Conservation (phyloP, 495 filamentous ascomycete genomes). For the Recurvomyces mirabilis region DNA sequence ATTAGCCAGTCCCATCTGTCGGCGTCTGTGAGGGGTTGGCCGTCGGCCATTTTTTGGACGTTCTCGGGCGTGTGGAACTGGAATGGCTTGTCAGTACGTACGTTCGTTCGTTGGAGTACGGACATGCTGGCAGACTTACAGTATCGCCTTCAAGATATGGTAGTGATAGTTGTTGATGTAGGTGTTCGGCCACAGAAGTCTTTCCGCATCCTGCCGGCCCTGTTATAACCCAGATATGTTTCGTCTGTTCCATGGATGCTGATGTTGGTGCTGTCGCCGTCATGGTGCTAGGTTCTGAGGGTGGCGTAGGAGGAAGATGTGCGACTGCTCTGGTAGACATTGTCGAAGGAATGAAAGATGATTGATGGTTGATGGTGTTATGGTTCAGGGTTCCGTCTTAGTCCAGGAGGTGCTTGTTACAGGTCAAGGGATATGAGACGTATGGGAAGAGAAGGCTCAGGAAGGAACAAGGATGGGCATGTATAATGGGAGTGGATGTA, state of each 20-base stretch:
- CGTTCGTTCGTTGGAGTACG: too few species aligned
- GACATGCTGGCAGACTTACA: slow-evolving; percentile 45
- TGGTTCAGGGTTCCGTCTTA: too few species aligned
- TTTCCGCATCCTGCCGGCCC: slow-evolving; percentile 96
- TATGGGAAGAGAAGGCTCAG: too few species aligned
- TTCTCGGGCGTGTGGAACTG: slow-evolving; percentile 81
- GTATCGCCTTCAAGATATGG: slow-evolving; percentile 94
- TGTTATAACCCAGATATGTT: slow-evolving; percentile 96
- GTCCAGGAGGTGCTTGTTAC: too few species aligned
- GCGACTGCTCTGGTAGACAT: slow-evolving; percentile 1
- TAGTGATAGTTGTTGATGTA: slow-evolving; percentile 58
- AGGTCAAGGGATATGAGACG: too few species aligned
- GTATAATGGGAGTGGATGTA: too few species aligned
- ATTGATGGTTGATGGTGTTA: neutral
- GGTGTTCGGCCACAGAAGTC: slow-evolving; percentile 73
- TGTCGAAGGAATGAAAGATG: too few species aligned
- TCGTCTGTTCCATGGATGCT: slow-evolving; percentile 28
- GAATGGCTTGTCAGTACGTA: too few species aligned
- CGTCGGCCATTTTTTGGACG: slow-evolving; percentile 85
- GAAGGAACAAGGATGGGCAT: too few species aligned
- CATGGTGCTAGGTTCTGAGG: neutral
- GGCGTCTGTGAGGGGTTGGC: slow-evolving; percentile 79
- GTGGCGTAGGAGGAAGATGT: slow-evolving; percentile 1
- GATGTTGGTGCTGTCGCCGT: neutral
- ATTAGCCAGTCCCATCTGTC: slow-evolving; percentile 99